phyloP scores from a whole-genome alignment of 306 rosid species.

The Corylus avellana region DNA sequence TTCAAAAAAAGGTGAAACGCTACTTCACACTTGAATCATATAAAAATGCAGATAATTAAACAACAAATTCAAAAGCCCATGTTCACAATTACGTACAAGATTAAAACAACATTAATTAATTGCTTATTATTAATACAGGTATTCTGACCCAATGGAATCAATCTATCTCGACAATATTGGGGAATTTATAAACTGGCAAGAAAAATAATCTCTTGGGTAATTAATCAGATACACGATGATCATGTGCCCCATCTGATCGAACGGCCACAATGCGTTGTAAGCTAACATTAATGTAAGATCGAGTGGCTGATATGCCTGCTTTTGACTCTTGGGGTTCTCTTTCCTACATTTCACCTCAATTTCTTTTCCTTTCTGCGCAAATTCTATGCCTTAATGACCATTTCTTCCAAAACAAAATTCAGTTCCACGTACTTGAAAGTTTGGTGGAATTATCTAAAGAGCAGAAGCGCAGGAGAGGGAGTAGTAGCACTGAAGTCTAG shows the following conservation, averaged over 20 bases:
- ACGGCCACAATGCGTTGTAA: not conserved
- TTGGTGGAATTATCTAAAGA: constrained; percentile 22
- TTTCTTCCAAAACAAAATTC: not conserved
- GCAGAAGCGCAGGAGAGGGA: constrained; percentile 42
- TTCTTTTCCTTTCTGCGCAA: no score
- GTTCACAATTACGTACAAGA: not conserved
- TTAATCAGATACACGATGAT: not conserved
- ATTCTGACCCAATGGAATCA: not conserved
- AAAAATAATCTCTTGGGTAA: not conserved
- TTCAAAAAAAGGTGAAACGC: not conserved
- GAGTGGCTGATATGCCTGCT: not conserved
- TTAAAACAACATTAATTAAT: no score
- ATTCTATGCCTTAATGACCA: no score
- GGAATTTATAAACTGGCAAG: not conserved
- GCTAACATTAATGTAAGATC: not conserved
- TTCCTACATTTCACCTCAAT: no score
- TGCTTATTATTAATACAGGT: not conserved
- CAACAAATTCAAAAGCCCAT: not conserved
- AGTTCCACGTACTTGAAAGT: not conserved
- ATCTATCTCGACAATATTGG: not conserved
- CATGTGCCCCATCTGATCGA: not conserved
- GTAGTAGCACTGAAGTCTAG: constrained; percentile 6
- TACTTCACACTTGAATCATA: not conserved
- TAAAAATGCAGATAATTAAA: not conserved
- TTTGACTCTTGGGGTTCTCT: not conserved